These are phyloP conservation scores for Rhizopus arrhizus DNA, from an alignment of 371 early-diverging fungal species.

Conservation along the genomic window DNA sequence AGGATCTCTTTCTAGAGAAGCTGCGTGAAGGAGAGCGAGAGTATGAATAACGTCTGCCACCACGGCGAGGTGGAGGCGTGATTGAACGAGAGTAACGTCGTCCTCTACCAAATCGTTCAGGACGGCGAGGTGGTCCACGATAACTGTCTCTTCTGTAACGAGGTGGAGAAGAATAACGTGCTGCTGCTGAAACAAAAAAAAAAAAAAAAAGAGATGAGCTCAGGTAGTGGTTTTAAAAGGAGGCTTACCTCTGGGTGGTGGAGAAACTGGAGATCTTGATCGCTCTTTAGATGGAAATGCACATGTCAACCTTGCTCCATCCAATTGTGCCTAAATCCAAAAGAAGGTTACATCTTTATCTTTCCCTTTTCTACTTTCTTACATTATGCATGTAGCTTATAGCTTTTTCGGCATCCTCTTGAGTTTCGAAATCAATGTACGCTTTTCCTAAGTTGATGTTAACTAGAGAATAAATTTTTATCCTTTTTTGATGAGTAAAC, in stretches of 20 bases:
- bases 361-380: constrained; percentile 13
- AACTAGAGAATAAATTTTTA: constrained; percentile 28
- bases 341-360: background rate
- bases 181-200: constrained; percentile 2
- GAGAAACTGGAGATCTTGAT: constrained; percentile 29
- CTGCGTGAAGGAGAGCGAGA: constrained; percentile 43
- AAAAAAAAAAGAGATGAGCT: no score
- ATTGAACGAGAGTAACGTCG: constrained; percentile 34
- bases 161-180: constrained; percentile 36
- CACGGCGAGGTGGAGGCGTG: constrained; percentile 13
- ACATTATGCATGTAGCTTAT: constrained; percentile 59
- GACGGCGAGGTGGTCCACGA: constrained; percentile 19
- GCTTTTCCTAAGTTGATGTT: constrained; percentile 58
- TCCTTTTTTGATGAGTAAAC: background rate
- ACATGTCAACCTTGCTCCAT: constrained; percentile 46
- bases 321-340: constrained; percentile 55
- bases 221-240: no score
- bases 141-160: constrained; percentile 25
- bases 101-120: constrained; percentile 20
- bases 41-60: constrained; percentile 36
- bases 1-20: constrained; percentile 37
- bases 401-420: constrained; percentile 57
- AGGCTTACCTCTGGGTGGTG: constrained; percentile 34
- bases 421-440: constrained; percentile 58
- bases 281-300: constrained; percentile 37